Conservation (phyloP, 2,329 filamentous ascomycete species). For the Lachnellula occidentalis region DNA sequence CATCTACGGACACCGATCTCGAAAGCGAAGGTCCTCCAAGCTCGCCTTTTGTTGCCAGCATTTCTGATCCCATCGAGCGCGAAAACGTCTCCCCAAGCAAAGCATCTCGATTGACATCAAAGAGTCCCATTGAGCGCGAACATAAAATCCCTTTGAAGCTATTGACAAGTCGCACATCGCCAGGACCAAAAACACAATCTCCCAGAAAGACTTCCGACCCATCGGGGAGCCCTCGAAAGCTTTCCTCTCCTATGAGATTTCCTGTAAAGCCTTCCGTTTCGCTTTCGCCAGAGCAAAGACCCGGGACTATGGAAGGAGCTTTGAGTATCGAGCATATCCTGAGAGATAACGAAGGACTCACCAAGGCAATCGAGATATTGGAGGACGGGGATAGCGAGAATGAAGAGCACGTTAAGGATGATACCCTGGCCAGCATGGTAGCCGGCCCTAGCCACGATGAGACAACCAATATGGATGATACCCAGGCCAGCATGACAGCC, state of each 20-base stretch:
- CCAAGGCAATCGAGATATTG: slow-evolving; percentile 56
- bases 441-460: slow-evolving; percentile 32
- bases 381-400: slow-evolving; percentile 42
- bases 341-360: slow-evolving; percentile 49
- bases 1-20: slow-evolving; percentile 14
- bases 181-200: slow-evolving; percentile 13
- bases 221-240: slow-evolving; percentile 40
- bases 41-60: slow-evolving; percentile 28
- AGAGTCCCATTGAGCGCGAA: slow-evolving; percentile 24
- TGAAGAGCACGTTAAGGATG: slow-evolving; percentile 24
- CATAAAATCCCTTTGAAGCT: slow-evolving; percentile 24
- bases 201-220: slow-evolving; percentile 17
- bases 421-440: slow-evolving; percentile 26
- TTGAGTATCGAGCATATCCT: slow-evolving; percentile 46
- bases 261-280: slow-evolving; percentile 47
- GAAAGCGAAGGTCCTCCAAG: slow-evolving; percentile 26
- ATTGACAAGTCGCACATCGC: slow-evolving; percentile 27
- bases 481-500: slow-evolving; percentile 30
- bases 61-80: slow-evolving; percentile 18
- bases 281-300: slow-evolving; percentile 32
- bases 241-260: slow-evolving; percentile 50
- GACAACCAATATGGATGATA: slow-evolving; percentile 32
- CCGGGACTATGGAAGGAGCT: slow-evolving; percentile 15
- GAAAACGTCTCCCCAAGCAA: slow-evolving; percentile 30
- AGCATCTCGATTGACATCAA: slow-evolving; percentile 16